A percentile compares a stretch with the other conserved stretches of the same genome.
Evolutionary conservation across 345 rosid species (phyloP).

Genomic region (Rhizophora apiculata): DNA sequence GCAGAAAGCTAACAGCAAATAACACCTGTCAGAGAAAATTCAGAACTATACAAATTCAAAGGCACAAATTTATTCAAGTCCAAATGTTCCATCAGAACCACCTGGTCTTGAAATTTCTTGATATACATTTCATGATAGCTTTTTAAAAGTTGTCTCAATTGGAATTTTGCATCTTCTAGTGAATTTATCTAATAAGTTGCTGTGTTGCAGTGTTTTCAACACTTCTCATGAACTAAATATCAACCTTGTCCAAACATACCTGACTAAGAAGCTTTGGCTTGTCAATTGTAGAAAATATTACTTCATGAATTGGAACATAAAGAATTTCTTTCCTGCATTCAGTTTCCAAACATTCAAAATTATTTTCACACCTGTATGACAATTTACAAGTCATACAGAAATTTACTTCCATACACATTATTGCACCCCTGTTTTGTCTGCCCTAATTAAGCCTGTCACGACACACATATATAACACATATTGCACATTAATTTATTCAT

Average conservation of each 20-base stretch:
- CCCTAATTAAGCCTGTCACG: too few species aligned
- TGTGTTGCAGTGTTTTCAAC: too few species aligned
- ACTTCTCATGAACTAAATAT: too few species aligned
- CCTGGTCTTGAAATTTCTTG: background rate
- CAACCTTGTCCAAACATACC: conserved; percentile 31
- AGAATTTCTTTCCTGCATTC: conserved; percentile 47
- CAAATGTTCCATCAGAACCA: background rate
- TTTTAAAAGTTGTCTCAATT: background rate
- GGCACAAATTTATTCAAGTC: background rate
- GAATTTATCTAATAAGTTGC: too few species aligned
- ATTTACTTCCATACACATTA: background rate
- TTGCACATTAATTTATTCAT: background rate
- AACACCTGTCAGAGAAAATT: conserved; percentile 20
- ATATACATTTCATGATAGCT: background rate
- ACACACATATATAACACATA: background rate
- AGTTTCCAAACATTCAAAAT: conserved; percentile 16
- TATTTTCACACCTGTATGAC: conserved; percentile 1
- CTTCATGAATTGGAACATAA: conserved; percentile 53
- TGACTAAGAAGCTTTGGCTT: conserved; percentile 77
- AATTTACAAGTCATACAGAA: conserved; percentile 8
- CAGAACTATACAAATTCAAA: conserved; percentile 2
- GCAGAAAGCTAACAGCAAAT: conserved; percentile 63
- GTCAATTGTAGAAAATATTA: conserved; percentile 64
- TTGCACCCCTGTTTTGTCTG: too few species aligned
- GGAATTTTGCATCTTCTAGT: too few species aligned